Percentiles rank a stretch among this genome's conserved stretches.
These are phyloP conservation scores for Naumovozyma castellii DNA, from an alignment of 805 yeast species.

Conservation along the genomic window DNA sequence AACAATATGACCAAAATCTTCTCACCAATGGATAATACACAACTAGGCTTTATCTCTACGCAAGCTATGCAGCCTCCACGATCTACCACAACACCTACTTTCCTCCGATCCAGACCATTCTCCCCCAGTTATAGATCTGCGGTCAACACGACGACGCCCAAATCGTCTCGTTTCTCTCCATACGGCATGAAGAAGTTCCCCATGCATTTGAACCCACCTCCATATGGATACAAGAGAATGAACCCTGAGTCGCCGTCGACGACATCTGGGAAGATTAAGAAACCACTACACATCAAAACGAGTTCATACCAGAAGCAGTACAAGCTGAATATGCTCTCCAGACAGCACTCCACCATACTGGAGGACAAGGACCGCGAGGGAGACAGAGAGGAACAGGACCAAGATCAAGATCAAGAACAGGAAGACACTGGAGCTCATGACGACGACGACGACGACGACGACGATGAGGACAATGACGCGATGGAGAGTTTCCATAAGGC, in stretches of 20 bases:
- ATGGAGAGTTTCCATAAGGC: neutral
- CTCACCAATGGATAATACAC: no score
- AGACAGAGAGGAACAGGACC: neutral
- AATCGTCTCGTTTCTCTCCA: neutral
- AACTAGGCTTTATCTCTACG: slow-evolving; percentile 9
- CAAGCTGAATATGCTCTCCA: slow-evolving; percentile 1
- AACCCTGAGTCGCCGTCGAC: neutral
- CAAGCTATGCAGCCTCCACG: slow-evolving; percentile 18
- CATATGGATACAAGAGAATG: neutral
- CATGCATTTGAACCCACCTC: neutral
- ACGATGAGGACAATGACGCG: neutral
- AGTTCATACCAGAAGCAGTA: slow-evolving; percentile 7
- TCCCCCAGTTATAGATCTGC: neutral
- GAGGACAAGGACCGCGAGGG: neutral
- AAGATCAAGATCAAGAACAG: neutral
- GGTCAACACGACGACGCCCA: no score
- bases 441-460: slow-evolving; percentile 3
- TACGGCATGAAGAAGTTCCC: neutral
- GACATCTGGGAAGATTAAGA: slow-evolving; percentile 4
- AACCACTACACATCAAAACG: slow-evolving; percentile 10
- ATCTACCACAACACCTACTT: slow-evolving; percentile 3
- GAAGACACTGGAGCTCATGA: neutral
- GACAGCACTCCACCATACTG: neutral
- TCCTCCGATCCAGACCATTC: neutral
- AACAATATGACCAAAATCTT: no score